Evolutionary conservation across 176 grass and related monocot genomes (phyloP), one percentile per base, ranked within the genome.

Genomic region (Avena atlantica): DNA sequence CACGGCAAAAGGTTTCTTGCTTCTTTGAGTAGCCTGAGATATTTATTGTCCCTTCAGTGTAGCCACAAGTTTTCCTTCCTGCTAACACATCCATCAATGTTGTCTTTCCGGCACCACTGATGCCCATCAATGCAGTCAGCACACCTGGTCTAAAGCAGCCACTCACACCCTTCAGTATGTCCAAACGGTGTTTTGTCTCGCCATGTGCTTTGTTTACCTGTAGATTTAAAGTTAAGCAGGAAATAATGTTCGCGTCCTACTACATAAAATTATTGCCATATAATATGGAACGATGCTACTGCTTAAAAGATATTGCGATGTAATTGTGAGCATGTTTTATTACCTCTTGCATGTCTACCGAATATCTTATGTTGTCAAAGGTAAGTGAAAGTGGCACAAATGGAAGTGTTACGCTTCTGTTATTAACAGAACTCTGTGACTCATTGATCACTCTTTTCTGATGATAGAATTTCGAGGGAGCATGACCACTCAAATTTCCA

Each of bases 301-400:
- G 4, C 62, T 29, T 65, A 65, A 15, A 65, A 29, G 24, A 65
- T 65, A 64, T 7, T 65, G 62, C 1, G 5, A 66, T 31, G 23
- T 8, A 66, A 66, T 31, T 66, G 51, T 59, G 21, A 67, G 29
- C 5, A 51, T 85, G 52, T 16, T 27, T n/a, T 9, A 56, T 91
- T 81, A 95, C 93, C 79, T 79, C 17, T 9, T 88, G 90, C 76
- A 92, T 85, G 57, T 92, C 88, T 5, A 92, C 90, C 11, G 83
- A 95, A 74, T 95, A 95, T 56, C 71, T 88, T 76, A 95, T 78
- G 62, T 92, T 60, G 44, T 87, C 62, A 81, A 95, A 95, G 60
- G 83, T 85, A 59, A 95, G 83, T 75, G 93, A 70, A 6, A 95
- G 83, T 25, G 93, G 88, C 24, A 74, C 37, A 85, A 92, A 91